phyloP scores from a whole-genome alignment of 2,329 filamentous ascomycete genomes.

The Sporothrix inflata region DNA sequence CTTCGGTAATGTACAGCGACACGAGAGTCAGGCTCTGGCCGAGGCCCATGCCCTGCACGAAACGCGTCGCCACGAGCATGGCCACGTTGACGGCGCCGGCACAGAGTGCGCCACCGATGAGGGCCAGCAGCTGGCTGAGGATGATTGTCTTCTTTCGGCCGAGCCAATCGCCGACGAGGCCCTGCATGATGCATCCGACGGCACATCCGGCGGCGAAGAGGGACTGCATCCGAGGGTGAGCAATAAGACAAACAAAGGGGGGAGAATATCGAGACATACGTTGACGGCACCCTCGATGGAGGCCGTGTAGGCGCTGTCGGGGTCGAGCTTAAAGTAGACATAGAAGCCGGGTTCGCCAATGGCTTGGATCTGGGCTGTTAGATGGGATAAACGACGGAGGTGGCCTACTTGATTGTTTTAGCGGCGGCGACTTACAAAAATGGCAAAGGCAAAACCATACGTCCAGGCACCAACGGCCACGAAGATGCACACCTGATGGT shows the following conservation, averaged over 20 bases:
- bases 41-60: slow-evolving; percentile 25
- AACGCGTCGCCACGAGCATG: slow-evolving; percentile 25
- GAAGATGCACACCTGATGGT: slow-evolving; percentile 7
- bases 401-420: too few relatives aligned
- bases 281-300: slow-evolving; percentile 26
- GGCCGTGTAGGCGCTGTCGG: slow-evolving; percentile 21
- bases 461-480: slow-evolving; percentile 27
- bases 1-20: slow-evolving; percentile 28
- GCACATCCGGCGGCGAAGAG: not conserved
- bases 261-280: not conserved
- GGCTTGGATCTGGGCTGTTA: slow-evolving; percentile 27
- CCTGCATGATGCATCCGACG: not conserved
- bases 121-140: not conserved
- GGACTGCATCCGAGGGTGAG: not conserved
- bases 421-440: slow-evolving; percentile 27
- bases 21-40: slow-evolving; percentile 27
- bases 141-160: not conserved
- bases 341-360: slow-evolving; percentile 28
- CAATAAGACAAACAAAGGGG: too few relatives aligned
- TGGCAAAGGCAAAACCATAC: slow-evolving; percentile 28
- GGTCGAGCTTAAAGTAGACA: slow-evolving; percentile 27
- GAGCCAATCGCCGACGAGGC: not conserved
- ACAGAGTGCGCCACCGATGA: slow-evolving; percentile 25
- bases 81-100: slow-evolving; percentile 25
- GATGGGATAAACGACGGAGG: too few relatives aligned